Base-by-base conservation (phyloP, 257 asterid species). In the Penstemon newberryi region DNA sequence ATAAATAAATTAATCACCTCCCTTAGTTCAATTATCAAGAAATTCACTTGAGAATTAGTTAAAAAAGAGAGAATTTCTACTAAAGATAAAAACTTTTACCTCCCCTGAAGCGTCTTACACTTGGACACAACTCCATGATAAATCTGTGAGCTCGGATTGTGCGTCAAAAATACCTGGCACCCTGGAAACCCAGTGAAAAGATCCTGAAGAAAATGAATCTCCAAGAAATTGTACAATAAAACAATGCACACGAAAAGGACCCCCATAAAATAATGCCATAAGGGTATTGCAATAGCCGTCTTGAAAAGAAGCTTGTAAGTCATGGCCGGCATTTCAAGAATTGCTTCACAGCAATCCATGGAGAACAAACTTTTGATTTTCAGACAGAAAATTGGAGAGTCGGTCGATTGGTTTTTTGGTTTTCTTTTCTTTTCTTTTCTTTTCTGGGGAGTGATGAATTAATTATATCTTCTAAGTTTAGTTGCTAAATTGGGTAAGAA, bases 151-250 rank as follows among this genome's bases (percentile, higher is more conserved):
- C 79, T 71, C 3, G 87, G 78, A 64, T 78, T 62, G 67, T 77
- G 83, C 52, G 91, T 83, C 74, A 89, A 63, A 18, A 59, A 67
- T 37, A 89, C 76, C 1, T 84, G 87, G 10, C 66, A 66, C 49
- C 96, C 96, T 0, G 88, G 90, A 67, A 86, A 85, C 47, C 89
- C 94, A 60, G 81, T 70, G 41, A 81, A 69, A 46, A 88, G 70
- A 75, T 88, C 93, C 72, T 84, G 84, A 40, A 86, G 46, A 18
- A 88, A 68, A 78, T 88, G 96, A 19, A 84, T 71, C 74, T 88
- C 96, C 84, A 88, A 73, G 69, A 84, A 86, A 76, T 86, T 86
- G 86, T 88, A 88, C 79, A 84, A 53, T 7, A 78, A 74, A 65
- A 75, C 77, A 63, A 62, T 15, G 60, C 65, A 71, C 13, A 76